Base-by-base conservation (phyloP, 1,284 basidiomycete genomes). In the Ustilago trichophora region DNA sequence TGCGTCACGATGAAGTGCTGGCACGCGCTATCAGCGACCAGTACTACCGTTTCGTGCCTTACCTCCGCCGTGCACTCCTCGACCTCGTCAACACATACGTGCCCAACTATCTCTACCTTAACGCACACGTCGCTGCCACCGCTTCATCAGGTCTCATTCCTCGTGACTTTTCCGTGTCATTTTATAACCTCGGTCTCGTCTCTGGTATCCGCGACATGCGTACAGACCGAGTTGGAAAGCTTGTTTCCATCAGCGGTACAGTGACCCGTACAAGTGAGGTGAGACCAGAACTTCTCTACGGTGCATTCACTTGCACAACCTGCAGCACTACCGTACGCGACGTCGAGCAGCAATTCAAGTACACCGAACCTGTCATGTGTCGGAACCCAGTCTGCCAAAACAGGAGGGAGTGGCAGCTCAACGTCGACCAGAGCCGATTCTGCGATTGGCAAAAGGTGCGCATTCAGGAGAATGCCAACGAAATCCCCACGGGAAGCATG, bases 371-470 rank as follows among this genome's bases (percentile, higher is more conserved):
- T 11, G 88, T 88, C 60, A 86, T 98, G 54, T 99, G 96, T 82
- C 92, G 91, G 3, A 98, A 98, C 78, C 88, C 90, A 9, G 90
- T 90, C 2, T 99, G 96, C 78, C 90, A 91, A 44, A 98, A 98
- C 83, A 88, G 93, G 26, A 83, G 85, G 26, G 88, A 87, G 32
- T 99, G 95, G 95, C 90, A 94, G 80, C 87, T 99, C 47, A 92
- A 94, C 79, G 93, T 98, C 50, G 95, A 98, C 80, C 90, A 90
- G 56, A 95, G 92, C 40, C 94, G 93, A 80, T 99, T 99, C 83
- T 91, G 91, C 8, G 96, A 98, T 82, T 98, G 96, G 96, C 96
- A 99, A 82, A 98, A 97, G 82, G 93, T 98, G 36, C 89, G 96
- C 49, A 98, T 98, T 52, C 96, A 99, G 81, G 96, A 98, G 84